These are phyloP conservation scores for Amphirosellinia nigrospora DNA, from an alignment of 495 filamentous ascomycete genomes.

Conservation along the genomic window DNA sequence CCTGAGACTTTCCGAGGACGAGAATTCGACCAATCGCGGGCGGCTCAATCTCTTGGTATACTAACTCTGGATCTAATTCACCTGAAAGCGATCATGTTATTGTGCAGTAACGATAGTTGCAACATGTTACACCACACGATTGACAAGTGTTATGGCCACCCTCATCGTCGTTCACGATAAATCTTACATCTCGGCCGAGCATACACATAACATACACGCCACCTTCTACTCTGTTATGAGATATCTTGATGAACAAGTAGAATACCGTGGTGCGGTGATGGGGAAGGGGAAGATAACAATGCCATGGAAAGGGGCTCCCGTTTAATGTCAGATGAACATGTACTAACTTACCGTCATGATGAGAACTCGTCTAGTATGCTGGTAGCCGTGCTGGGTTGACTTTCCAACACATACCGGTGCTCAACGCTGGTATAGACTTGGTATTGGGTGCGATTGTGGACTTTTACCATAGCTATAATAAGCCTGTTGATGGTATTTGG, in stretches of 20 bases:
- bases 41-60: not conserved
- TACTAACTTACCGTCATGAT: not conserved
- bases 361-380: not conserved
- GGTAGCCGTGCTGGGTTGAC: not conserved
- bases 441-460: not conserved
- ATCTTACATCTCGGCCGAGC: not conserved
- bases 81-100: not conserved
- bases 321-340: not conserved
- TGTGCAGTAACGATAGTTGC: not conserved
- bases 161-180: not conserved
- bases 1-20: not conserved
- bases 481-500: not conserved
- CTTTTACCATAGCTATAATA: not conserved
- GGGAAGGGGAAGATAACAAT: not conserved
- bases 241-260: not conserved
- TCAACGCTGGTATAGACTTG: not conserved
- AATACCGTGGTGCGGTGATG: not conserved
- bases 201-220: not conserved
- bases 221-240: slow-evolving; percentile 5
- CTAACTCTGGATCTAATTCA: not conserved
- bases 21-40: not conserved
- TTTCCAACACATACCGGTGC: not conserved
- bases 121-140: not conserved
- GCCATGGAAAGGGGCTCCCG: not conserved
- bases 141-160: not conserved